Percentiles rank a stretch among this genome's conserved stretches.
Evolutionary conservation across 1,284 basidiomycete genomes (phyloP).

Genomic region (Ustilago crameri): DNA sequence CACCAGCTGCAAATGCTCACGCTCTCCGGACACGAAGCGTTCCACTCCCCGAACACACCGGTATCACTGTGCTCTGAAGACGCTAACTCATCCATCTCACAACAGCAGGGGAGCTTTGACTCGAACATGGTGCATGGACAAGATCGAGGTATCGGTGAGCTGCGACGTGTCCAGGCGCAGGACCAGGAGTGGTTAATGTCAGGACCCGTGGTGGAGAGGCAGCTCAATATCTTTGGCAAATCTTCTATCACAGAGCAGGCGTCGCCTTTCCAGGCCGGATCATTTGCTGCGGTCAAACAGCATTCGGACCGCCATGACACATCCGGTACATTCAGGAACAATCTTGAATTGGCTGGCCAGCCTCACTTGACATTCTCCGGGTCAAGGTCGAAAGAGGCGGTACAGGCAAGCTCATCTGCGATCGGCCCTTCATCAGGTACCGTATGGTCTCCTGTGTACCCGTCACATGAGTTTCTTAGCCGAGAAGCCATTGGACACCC

Average conservation of each 20-base stretch:
- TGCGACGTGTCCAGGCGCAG: background rate
- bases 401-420: too few relatives aligned
- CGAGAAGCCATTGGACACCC: too few relatives aligned
- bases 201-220: constrained; percentile 1
- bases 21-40: constrained; percentile 25
- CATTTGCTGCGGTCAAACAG: background rate
- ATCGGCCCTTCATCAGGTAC: too few relatives aligned
- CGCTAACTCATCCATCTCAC: background rate
- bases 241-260: background rate
- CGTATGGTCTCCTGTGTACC: too few relatives aligned
- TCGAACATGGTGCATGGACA: background rate
- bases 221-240: constrained; percentile 8
- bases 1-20: constrained; percentile 6
- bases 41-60: constrained; percentile 10
- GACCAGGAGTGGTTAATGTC: constrained; percentile 18
- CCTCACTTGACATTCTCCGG: too few relatives aligned
- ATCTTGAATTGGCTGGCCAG: too few relatives aligned
- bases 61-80: constrained; percentile 10
- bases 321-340: too few relatives aligned
- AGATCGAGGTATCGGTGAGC: background rate
- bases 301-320: background rate
- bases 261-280: background rate
- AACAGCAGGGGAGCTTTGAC: background rate
- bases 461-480: too few relatives aligned
- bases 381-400: too few relatives aligned